phyloP scores from a whole-genome alignment of 768 basidiomycete genomes.

The Mycena galopus region DNA sequence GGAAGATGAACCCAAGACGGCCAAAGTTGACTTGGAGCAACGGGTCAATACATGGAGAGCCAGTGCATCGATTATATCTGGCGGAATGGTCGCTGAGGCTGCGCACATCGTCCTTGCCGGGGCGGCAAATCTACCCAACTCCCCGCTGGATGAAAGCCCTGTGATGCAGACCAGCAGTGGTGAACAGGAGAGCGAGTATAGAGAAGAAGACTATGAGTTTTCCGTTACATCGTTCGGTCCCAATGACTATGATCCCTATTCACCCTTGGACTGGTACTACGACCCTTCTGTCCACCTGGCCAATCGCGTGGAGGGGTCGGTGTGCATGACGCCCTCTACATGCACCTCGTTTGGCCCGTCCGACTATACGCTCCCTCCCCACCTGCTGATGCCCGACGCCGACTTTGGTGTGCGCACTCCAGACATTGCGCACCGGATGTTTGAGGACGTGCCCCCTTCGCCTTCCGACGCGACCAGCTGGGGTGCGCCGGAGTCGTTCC shows the following conservation, averaged over 20 bases:
- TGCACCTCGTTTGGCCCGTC: conserved; percentile 70
- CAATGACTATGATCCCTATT: conserved; percentile 55
- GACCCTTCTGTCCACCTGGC: conserved; percentile 70
- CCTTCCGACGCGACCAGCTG: conserved; percentile 63
- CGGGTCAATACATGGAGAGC: conserved; percentile 79
- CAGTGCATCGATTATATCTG: conserved; percentile 64
- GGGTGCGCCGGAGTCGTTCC: conserved; percentile 56
- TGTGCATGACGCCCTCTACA: conserved; percentile 64
- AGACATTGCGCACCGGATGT: conserved; percentile 68
- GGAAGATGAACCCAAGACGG: conserved; percentile 67
- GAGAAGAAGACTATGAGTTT: conserved; percentile 78
- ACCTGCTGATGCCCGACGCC: conserved; percentile 45
- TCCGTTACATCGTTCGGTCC: conserved; percentile 81
- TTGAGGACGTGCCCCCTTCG: conserved; percentile 66
- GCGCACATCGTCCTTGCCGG: conserved; percentile 66
- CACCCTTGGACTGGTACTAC: conserved; percentile 52
- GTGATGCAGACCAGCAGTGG: conserved; percentile 39
- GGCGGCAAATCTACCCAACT: conserved; percentile 61
- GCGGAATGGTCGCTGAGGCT: conserved; percentile 45
- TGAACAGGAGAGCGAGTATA: conserved; percentile 56
- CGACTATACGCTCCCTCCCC: conserved; percentile 59
- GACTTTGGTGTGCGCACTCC: conserved; percentile 61
- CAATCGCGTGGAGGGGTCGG: conserved; percentile 67
- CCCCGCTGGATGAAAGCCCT: conserved; percentile 48
- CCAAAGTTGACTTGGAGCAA: conserved; percentile 64